These are phyloP conservation scores for Talaromyces borbonicus DNA, from an alignment of 495 filamentous ascomycete species.

Conservation along the genomic window DNA sequence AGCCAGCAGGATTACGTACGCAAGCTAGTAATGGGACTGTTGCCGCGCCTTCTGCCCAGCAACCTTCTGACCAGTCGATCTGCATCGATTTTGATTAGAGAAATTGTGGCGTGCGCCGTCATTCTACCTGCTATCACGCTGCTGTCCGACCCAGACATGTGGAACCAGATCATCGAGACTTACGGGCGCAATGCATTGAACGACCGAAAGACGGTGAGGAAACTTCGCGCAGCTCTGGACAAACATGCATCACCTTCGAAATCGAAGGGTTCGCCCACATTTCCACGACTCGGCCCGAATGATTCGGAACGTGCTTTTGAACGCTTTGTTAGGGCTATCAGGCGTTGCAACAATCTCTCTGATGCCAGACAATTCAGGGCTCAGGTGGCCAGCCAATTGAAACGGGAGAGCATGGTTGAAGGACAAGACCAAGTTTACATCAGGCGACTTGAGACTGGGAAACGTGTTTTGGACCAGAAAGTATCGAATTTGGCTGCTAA, in stretches of 20 bases:
- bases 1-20: constrained; percentile 84
- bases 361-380: constrained; percentile 87
- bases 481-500: constrained; percentile 72
- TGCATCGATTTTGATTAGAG: constrained; percentile 69
- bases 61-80: constrained; percentile 66
- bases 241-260: constrained; percentile 86
- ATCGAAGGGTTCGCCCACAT: constrained; percentile 46
- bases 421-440: constrained; percentile 78
- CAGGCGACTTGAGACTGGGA: constrained; percentile 82
- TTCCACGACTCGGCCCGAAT: constrained; percentile 54
- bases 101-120: constrained; percentile 57
- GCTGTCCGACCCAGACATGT: constrained; percentile 78
- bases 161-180: constrained; percentile 91
- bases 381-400: constrained; percentile 86
- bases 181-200: constrained; percentile 82
- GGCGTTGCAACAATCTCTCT: constrained; percentile 83
- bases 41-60: constrained; percentile 68
- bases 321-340: constrained; percentile 80
- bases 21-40: constrained; percentile 52
- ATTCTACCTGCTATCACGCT: constrained; percentile 28
- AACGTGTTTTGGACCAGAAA: constrained; percentile 79
- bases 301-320: constrained; percentile 93
- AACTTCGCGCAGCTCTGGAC: constrained; percentile 86
- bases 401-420: constrained; percentile 68
- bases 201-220: constrained; percentile 90